Evolutionary conservation across 2,329 filamentous ascomycete species (phyloP).

Genomic region (Colletotrichum salicis): DNA sequence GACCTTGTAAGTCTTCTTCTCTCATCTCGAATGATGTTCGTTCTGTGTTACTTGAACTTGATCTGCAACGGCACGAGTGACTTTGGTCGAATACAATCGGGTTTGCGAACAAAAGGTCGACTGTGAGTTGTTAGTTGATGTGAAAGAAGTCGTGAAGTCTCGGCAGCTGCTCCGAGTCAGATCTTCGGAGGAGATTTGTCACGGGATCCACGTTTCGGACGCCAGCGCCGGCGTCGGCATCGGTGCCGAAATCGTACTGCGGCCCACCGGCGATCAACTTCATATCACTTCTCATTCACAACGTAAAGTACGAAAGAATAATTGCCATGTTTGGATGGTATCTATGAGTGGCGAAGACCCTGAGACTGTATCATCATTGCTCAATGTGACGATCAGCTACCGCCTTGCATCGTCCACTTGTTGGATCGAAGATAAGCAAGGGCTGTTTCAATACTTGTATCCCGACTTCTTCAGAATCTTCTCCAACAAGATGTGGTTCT

Average conservation of each 20-base stretch:
- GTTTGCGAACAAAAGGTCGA: too few species aligned
- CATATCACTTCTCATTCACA: too few species aligned
- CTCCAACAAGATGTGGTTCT: conserved; percentile 38
- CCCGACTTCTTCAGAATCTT: conserved; percentile 36
- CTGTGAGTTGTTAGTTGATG: background rate
- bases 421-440: too few species aligned
- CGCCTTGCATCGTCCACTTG: too few species aligned
- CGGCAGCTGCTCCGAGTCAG: conserved; percentile 6
- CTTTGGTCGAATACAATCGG: too few species aligned
- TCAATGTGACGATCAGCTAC: too few species aligned
- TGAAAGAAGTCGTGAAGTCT: background rate
- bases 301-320: too few species aligned
- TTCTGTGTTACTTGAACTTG: too few species aligned
- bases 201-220: conserved; percentile 13
- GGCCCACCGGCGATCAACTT: background rate
- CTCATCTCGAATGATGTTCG: background rate
- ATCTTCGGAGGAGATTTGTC: conserved; percentile 17
- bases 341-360: too few species aligned
- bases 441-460: background rate
- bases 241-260: background rate
- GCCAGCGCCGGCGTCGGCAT: conserved; percentile 18
- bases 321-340: too few species aligned
- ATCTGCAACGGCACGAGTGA: too few species aligned
- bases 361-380: too few species aligned
- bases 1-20: background rate